These are phyloP conservation scores for Avena sativa DNA, from an alignment of 176 grass and related monocot genomes.

Conservation along the genomic window DNA sequence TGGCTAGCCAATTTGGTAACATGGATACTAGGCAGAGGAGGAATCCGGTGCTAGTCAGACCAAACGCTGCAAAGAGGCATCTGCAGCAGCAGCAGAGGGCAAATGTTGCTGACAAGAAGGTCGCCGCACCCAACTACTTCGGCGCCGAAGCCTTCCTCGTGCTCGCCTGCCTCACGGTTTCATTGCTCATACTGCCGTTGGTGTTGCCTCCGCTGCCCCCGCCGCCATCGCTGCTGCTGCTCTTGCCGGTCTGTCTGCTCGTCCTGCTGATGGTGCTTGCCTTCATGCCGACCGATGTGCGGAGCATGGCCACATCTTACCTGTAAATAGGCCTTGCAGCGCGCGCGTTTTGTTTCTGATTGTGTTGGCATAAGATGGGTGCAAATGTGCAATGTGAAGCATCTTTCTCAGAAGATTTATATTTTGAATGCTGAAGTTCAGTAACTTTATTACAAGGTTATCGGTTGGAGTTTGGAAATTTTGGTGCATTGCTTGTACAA, in stretches of 20 bases:
- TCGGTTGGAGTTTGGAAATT: not conserved
- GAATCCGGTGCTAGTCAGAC: not conserved
- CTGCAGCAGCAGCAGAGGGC: constrained; percentile 34
- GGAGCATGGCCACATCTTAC: constrained; percentile 63
- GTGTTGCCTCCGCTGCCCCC: constrained; percentile 77
- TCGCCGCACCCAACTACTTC: constrained; percentile 52
- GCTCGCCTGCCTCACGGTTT: constrained; percentile 59
- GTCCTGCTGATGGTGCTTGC: constrained; percentile 63
- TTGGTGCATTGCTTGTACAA: not conserved
- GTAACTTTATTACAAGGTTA: constrained; percentile 28
- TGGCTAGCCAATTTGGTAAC: constrained; percentile 6
- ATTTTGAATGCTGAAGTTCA: constrained; percentile 33
- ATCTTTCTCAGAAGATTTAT: not conserved
- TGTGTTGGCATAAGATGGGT: constrained; percentile 36
- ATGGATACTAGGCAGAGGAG: constrained; percentile 42
- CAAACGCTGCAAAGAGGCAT: constrained; percentile 34
- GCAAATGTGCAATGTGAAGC: constrained; percentile 28
- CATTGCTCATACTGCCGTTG: constrained; percentile 74
- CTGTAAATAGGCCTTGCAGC: constrained; percentile 45
- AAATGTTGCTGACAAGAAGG: constrained; percentile 44
- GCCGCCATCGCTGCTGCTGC: constrained; percentile 65
- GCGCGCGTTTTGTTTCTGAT: not conserved
- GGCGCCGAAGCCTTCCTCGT: constrained; percentile 55
- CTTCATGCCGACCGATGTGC: constrained; percentile 66
- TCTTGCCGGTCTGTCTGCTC: constrained; percentile 67